A percentile compares a stretch with the other conserved stretches of the same genome.
These are phyloP conservation scores for Euphorbia peplus DNA, from an alignment of 345 rosid species.

Conservation along the genomic window DNA sequence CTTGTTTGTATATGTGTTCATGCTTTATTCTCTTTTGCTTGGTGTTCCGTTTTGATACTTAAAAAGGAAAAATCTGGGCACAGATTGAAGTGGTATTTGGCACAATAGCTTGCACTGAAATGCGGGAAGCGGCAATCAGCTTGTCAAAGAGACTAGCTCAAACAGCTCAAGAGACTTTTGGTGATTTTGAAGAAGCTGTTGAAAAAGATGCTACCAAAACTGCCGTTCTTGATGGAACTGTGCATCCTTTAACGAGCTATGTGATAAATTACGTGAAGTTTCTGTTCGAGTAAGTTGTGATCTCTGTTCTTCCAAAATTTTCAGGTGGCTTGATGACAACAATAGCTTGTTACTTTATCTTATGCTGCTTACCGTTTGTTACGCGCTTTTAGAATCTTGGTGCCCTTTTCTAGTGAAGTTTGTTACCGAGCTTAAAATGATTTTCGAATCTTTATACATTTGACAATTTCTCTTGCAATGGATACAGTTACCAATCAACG, in stretches of 20 bases:
- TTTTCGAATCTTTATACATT: slow-evolving; percentile 9
- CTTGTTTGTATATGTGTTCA: background rate
- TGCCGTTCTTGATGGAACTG: slow-evolving; percentile 94
- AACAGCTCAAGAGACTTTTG: slow-evolving; percentile 91
- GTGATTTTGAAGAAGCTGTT: slow-evolving; percentile 94
- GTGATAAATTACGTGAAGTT: slow-evolving; percentile 94
- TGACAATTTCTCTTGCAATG: slow-evolving; percentile 21
- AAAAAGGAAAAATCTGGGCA: background rate
- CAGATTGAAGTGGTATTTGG: slow-evolving; percentile 71
- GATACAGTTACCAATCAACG: slow-evolving; percentile 71
- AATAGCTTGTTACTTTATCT: slow-evolving; percentile 2
- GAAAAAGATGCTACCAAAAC: slow-evolving; percentile 98
- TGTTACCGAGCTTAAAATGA: background rate
- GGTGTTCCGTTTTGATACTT: background rate
- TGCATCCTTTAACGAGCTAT: slow-evolving; percentile 96
- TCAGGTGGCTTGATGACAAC: background rate
- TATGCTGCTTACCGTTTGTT: background rate
- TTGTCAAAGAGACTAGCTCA: slow-evolving; percentile 82
- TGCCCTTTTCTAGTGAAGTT: background rate
- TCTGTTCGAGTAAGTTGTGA: slow-evolving; percentile 74
- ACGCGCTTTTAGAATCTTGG: background rate
- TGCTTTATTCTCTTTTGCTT: background rate
- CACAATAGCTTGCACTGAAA: slow-evolving; percentile 62
- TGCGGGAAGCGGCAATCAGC: slow-evolving; percentile 69
- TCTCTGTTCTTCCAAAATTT: background rate